A percentile compares a stretch with the other conserved stretches of the same genome.
Conservation (phyloP, 2,329 filamentous ascomycete genomes). For the Ceratocystis diversiconidia region DNA sequence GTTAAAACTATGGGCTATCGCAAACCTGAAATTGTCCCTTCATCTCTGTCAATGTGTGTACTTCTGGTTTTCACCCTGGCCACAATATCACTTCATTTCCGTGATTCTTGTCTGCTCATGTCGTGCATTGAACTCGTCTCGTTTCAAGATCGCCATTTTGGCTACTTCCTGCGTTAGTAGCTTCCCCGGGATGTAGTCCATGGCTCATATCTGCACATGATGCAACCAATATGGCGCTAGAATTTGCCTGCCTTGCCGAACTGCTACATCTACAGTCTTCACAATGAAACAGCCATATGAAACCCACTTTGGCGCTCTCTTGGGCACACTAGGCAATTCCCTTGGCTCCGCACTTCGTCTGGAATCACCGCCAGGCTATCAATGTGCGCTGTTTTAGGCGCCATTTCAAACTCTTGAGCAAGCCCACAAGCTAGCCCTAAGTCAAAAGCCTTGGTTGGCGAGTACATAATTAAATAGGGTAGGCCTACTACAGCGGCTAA, state of each 20-base stretch:
- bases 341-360: constrained; percentile 23
- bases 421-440: constrained; percentile 23
- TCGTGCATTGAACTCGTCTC: background rate
- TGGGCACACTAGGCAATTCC: constrained; percentile 19
- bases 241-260: background rate
- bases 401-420: constrained; percentile 22
- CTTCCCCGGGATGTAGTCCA: background rate
- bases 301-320: constrained; percentile 17
- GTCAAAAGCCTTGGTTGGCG: constrained; percentile 25
- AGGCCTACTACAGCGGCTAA: constrained; percentile 22
- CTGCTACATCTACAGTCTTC: background rate
- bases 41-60: background rate
- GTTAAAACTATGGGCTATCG: background rate
- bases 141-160: background rate
- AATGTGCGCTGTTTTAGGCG: constrained; percentile 21
- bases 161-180: background rate
- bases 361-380: constrained; percentile 24
- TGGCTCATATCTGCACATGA: background rate
- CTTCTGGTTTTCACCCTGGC: background rate
- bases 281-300: background rate
- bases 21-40: background rate
- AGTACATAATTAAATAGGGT: constrained; percentile 25
- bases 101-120: background rate
- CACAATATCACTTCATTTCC: background rate
- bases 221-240: constrained; percentile 4